A percentile compares a stretch with the other conserved stretches of the same genome.
Conservation (phyloP, 2,329 filamentous ascomycete species). For the Verticillium tricorpus region DNA sequence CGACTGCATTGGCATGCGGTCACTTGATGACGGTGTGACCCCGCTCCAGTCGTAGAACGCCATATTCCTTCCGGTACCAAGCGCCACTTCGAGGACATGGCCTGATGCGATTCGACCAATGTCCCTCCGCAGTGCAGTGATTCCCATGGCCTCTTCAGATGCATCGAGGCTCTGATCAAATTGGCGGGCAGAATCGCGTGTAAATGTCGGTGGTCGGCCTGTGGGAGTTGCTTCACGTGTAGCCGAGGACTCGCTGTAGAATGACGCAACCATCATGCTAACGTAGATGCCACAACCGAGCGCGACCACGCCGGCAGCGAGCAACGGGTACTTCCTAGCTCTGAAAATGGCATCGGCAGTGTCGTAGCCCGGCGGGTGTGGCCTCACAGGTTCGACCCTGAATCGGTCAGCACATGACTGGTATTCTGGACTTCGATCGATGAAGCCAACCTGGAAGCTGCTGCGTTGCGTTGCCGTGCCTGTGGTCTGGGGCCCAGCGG, state of each 20-base stretch:
- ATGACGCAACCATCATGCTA: slow-evolving; percentile 8
- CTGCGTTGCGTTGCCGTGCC: not conserved
- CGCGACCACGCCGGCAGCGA: slow-evolving; percentile 9
- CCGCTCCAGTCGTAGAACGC: slow-evolving; percentile 51
- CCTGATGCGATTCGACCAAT: slow-evolving; percentile 46
- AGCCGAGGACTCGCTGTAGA: not conserved
- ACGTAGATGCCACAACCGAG: slow-evolving; percentile 9
- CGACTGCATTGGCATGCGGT: not conserved
- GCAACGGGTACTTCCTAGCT: slow-evolving; percentile 7
- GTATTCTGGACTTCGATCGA: not conserved
- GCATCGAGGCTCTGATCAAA: slow-evolving; percentile 57
- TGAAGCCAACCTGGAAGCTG: not conserved
- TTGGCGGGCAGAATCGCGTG: slow-evolving; percentile 41
- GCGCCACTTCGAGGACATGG: slow-evolving; percentile 58
- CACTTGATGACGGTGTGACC: not conserved
- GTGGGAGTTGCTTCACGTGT: slow-evolving; percentile 35
- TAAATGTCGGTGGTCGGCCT: slow-evolving; percentile 43
- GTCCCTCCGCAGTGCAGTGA: slow-evolving; percentile 43
- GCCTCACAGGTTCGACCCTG: not conserved
- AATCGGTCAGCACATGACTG: not conserved
- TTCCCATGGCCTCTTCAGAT: slow-evolving; percentile 53
- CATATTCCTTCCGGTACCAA: slow-evolving; percentile 60
- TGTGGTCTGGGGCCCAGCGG: not conserved
- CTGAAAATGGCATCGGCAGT: slow-evolving; percentile 11
- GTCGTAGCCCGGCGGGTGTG: not conserved